Evolutionary conservation across 2,329 filamentous ascomycete species (phyloP), one percentile per base, ranked within the genome.

Genomic region (Arthrobotrys conoides): DNA sequence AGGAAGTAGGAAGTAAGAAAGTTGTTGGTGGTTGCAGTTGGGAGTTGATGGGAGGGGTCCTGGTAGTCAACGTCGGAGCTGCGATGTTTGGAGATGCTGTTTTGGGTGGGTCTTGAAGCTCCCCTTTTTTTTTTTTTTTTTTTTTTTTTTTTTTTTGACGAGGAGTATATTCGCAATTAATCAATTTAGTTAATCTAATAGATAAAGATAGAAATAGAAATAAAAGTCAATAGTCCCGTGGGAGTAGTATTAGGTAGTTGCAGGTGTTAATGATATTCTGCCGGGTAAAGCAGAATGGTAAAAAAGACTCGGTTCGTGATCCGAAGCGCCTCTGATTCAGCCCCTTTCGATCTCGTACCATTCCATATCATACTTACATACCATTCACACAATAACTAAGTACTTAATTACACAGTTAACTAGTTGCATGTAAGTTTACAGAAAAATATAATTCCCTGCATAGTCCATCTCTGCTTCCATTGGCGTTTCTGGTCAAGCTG

Each of bases 401-500:
- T n/a, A n/a, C n/a, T n/a, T n/a, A n/a, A n/a, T n/a, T n/a, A n/a
- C n/a, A n/a, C n/a, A n/a, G n/a, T n/a, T n/a, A n/a, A n/a, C n/a
- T n/a, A n/a, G n/a, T n/a, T n/a, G n/a, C n/a, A n/a, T n/a, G n/a
- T n/a, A n/a, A n/a, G n/a, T n/a, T n/a, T n/a, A n/a, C 41, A 46
- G 6, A 5, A 30, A 30, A 30, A 30, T 30, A 30, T 30, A 8
- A 36, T 36, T 36, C 33, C 33, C 33, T 36, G 33, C 33, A 36
- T 3, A 12, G 6, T 36, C 33, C 33, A 36, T 41, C 49, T 64
- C 36, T 71, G 73, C 49, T 49, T 77, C 73, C 49, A 71, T 71
- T 77, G 73, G 73, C 67, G 73, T 71, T 77, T 77, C 73, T 55
- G 67, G 73, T 68, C 63, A 49, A 68, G 63, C 73, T 77, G 73